Evolutionary conservation across 371 early-diverging fungal species (phyloP).

Genomic region (Mucor velutinosus): DNA sequence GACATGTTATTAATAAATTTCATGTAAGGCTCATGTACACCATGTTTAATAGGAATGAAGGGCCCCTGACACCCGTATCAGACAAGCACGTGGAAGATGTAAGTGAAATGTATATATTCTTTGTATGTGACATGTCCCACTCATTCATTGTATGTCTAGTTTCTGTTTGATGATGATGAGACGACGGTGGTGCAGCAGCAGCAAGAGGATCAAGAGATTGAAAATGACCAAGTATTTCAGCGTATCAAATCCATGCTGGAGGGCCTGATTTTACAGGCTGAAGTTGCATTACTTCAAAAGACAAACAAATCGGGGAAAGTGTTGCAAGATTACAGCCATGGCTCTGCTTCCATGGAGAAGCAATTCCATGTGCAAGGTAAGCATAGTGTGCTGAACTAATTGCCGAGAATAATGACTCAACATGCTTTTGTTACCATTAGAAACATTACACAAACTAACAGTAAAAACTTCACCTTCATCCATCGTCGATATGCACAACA

Average conservation of each 20-base stretch:
- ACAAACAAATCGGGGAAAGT: slow-evolving; percentile 30
- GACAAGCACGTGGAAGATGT: slow-evolving; percentile 24
- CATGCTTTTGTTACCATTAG: not conserved
- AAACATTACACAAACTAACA: slow-evolving; percentile 17
- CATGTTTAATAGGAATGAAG: slow-evolving; percentile 19
- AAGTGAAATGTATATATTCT: not conserved
- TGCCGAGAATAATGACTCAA: not conserved
- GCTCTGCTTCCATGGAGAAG: slow-evolving; percentile 13
- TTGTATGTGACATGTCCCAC: not conserved
- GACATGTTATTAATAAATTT: not conserved
- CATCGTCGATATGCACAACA: not conserved
- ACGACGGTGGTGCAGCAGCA: not conserved
- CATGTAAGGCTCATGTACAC: slow-evolving; percentile 7
- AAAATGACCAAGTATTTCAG: slow-evolving; percentile 27
- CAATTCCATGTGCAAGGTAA: slow-evolving; percentile 11
- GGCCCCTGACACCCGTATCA: slow-evolving; percentile 32
- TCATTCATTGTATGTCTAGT: not conserved
- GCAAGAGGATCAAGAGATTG: slow-evolving; percentile 22
- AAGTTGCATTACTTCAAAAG: slow-evolving; percentile 31
- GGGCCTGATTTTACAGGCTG: slow-evolving; percentile 28
- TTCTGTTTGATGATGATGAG: slow-evolving; percentile 7
- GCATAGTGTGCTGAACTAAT: not conserved
- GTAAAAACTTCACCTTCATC: slow-evolving; percentile 9
- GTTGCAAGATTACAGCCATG: slow-evolving; percentile 13
- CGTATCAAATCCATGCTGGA: slow-evolving; percentile 30